A percentile compares a stretch with the other conserved stretches of the same genome.
Evolutionary conservation across 2,329 filamentous ascomycete species (phyloP).

Genomic region (Pyrenophora teres): DNA sequence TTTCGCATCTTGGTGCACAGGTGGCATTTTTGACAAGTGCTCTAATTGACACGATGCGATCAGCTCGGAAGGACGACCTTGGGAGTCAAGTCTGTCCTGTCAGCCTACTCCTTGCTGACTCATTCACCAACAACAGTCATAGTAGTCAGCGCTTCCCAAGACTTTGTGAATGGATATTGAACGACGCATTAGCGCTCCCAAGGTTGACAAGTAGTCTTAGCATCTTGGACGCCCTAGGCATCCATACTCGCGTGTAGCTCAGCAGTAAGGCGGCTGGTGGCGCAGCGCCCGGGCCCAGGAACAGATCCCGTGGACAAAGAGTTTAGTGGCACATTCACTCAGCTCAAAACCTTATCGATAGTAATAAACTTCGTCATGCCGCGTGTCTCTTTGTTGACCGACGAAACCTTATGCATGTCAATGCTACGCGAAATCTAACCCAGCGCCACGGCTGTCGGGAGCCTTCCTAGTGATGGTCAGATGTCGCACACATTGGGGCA

Average conservation of each 20-base stretch:
- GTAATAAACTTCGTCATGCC: constrained; percentile 8
- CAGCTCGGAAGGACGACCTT: too few relatives aligned
- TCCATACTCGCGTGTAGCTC: not conserved
- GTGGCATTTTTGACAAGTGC: too few relatives aligned
- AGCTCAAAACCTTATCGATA: constrained; percentile 9
- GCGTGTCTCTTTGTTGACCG: constrained; percentile 7
- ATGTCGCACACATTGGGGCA: constrained; percentile 2
- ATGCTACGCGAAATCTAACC: constrained; percentile 5
- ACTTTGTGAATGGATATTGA: too few relatives aligned
- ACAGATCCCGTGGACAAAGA: constrained; percentile 11
- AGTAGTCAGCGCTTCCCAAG: not conserved
- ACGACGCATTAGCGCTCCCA: constrained; percentile 1
- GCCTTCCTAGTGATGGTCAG: constrained; percentile 1
- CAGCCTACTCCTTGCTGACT: not conserved
- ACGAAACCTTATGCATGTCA: constrained; percentile 4
- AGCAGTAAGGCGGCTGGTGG: constrained; percentile 9
- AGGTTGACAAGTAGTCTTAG: not conserved
- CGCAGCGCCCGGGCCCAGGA: constrained; percentile 6
- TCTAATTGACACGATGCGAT: too few relatives aligned
- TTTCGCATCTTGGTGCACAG: too few relatives aligned
- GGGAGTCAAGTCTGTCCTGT: too few relatives aligned
- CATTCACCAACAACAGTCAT: not conserved
- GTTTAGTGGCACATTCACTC: not conserved
- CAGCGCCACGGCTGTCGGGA: constrained; percentile 10
- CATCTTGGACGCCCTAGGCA: not conserved